Base-by-base conservation (phyloP, 306 rosid species). In the Erythrophleum fordii region DNA sequence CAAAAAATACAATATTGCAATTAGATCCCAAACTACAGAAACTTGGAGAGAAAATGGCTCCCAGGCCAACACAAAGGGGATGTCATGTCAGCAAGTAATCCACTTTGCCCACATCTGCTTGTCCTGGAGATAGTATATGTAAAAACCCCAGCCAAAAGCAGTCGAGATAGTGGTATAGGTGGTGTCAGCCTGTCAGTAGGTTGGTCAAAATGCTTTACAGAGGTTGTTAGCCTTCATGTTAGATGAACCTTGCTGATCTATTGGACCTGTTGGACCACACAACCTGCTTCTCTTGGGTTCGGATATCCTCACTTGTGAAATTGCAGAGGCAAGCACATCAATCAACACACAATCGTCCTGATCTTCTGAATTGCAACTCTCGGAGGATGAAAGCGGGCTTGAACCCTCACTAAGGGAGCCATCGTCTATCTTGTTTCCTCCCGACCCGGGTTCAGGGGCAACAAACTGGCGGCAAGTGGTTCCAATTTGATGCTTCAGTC, bases 171-270 rank as follows among this genome's bases (percentile, higher is more conserved):
- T 71, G 88, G 78, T 61, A 51, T 66, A 26, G 35, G 34, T 59
- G 51, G 85, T 48, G 89, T 89, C 86, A 85, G 88, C 83, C 74
- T 71, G 90, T 91, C 86, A 84, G 85, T 89, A 78, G 82, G 87
- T 92, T 84, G 86, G 89, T 96, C 89, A 96, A 86, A 93, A 96
- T 51, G 99, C 99, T 93, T 88, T 93, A 89, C 99, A 96, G 80
- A 93, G 99, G 89, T 93, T 88, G 92, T 89, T 95, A 86, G 96
- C 86, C 87, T 88, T 91, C 95, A 95, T 75, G 94, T 93, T 96
- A 92, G 99, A 93, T 59, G 99, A 96, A 82, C 92, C 86, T 77
- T 93, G 97, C 91, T 96, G 98, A 91, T 92, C 95, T 52, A 93
- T 87, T 5, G 97, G 97, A 55, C 98, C 90, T 0, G 97, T 85